phyloP scores from a whole-genome alignment of 2,329 filamentous ascomycete genomes.

The Cadophora gregata region DNA sequence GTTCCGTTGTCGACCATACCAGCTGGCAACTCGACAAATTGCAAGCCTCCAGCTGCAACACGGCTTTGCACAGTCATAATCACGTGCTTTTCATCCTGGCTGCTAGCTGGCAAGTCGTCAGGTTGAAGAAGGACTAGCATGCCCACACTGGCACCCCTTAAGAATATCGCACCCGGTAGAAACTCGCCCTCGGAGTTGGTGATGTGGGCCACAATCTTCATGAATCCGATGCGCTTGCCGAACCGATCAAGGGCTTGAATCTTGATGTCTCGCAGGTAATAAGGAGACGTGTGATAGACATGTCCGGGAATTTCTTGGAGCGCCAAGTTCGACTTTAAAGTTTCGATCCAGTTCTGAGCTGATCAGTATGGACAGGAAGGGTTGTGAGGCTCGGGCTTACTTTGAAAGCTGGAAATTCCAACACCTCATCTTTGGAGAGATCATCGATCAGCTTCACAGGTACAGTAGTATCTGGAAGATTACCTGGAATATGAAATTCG shows the following conservation, averaged over 20 bases:
- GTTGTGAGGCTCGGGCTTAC: slow-evolving; percentile 43
- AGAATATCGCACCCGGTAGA: slow-evolving; percentile 60
- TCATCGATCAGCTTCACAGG: slow-evolving; percentile 52
- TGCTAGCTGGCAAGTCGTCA: slow-evolving; percentile 49
- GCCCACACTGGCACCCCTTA: slow-evolving; percentile 65
- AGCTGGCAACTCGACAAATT: slow-evolving; percentile 23
- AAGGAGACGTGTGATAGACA: slow-evolving; percentile 52
- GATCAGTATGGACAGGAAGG: not conserved
- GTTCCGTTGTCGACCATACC: slow-evolving; percentile 24
- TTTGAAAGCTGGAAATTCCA: slow-evolving; percentile 57
- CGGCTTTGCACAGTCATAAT: slow-evolving; percentile 56
- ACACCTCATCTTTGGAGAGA: slow-evolving; percentile 52
- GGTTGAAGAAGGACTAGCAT: slow-evolving; percentile 57
- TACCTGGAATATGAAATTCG: slow-evolving; percentile 48
- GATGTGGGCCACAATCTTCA: slow-evolving; percentile 59
- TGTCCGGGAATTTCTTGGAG: slow-evolving; percentile 30
- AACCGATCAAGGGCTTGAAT: slow-evolving; percentile 62
- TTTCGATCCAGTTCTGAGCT: slow-evolving; percentile 37
- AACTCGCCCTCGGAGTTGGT: slow-evolving; percentile 47
- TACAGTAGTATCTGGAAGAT: slow-evolving; percentile 47
- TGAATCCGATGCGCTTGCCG: slow-evolving; percentile 56
- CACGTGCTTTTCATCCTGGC: slow-evolving; percentile 57
- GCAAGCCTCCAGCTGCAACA: slow-evolving; percentile 19
- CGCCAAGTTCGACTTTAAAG: slow-evolving; percentile 34
- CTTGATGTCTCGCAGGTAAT: slow-evolving; percentile 55